These are phyloP conservation scores for Musa itinerans DNA, from an alignment of 176 grass and related monocot genomes.

Conservation along the genomic window DNA sequence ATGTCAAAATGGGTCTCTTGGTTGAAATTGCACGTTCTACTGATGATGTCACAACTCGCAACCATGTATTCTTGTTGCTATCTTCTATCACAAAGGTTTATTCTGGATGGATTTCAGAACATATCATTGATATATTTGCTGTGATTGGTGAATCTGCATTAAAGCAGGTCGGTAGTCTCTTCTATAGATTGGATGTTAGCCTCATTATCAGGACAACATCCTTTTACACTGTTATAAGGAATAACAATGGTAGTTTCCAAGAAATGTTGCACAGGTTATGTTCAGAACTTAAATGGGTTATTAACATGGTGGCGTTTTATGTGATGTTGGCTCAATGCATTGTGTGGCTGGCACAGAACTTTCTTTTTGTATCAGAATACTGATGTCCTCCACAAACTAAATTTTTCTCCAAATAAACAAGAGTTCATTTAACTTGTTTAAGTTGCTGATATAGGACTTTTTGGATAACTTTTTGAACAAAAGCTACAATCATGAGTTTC, in stretches of 20 bases:
- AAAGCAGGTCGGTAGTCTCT: conserved; percentile 54
- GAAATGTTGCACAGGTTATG: too few species aligned
- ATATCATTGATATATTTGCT: conserved; percentile 61
- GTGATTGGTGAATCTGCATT: conserved; percentile 71
- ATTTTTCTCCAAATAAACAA: background rate
- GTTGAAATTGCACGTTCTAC: conserved; percentile 44
- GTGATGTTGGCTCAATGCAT: background rate
- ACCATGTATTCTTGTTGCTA: conserved; percentile 66
- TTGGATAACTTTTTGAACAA: background rate
- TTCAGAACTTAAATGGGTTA: too few species aligned
- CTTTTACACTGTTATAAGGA: background rate
- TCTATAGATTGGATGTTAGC: background rate
- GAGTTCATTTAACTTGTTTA: background rate
- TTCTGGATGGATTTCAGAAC: conserved; percentile 54
- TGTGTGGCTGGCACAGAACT: background rate
- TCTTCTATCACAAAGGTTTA: conserved; percentile 65
- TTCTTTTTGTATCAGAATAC: background rate
- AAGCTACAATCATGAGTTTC: background rate
- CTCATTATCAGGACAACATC: background rate
- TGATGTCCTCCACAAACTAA: background rate
- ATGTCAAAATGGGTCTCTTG: conserved; percentile 44
- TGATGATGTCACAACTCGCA: conserved; percentile 44
- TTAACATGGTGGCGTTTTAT: background rate
- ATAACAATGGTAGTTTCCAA: too few species aligned
- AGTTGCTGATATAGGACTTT: background rate